Evolutionary conservation across 495 filamentous ascomycete species (phyloP).

Genomic region (Podospora pseudocomata): DNA sequence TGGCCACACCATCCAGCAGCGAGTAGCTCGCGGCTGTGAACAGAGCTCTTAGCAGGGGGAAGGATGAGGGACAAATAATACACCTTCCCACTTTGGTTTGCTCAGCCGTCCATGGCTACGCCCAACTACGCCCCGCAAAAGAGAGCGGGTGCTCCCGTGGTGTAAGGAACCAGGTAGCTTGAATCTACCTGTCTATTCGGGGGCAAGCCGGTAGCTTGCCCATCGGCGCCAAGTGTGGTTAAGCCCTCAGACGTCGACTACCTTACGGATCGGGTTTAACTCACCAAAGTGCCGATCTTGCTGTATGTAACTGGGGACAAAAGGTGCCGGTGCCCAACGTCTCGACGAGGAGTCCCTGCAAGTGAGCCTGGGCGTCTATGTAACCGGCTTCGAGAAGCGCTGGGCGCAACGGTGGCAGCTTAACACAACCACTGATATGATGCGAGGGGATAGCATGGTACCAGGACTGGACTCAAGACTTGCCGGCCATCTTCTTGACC

Average conservation of each 20-base stretch:
- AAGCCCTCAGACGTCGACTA: neutral
- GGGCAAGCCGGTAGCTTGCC: conserved; percentile 5
- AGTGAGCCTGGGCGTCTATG: neutral
- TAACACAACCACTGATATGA: no score
- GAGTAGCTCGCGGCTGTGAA: conserved; percentile 3
- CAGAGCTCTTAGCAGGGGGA: conserved; percentile 9
- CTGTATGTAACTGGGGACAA: neutral
- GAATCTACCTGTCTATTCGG: conserved; percentile 16
- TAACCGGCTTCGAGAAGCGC: neutral
- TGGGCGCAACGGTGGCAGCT: neutral
- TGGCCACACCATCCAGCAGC: neutral
- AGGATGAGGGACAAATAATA: conserved; percentile 14
- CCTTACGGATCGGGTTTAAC: conserved; percentile 18
- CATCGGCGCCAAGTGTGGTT: conserved; percentile 15
- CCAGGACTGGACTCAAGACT: neutral
- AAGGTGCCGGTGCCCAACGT: neutral
- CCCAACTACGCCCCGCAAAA: conserved; percentile 10
- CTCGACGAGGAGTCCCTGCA: neutral
- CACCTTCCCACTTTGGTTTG: conserved; percentile 31
- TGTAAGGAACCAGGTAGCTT: conserved; percentile 3
- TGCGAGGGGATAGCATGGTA: no score
- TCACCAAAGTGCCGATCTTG: conserved; percentile 13
- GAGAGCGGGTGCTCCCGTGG: conserved; percentile 24
- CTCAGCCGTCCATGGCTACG: conserved; percentile 15
- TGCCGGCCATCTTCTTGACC: neutral